These are phyloP conservation scores for Mycena venus DNA, from an alignment of 768 basidiomycete species.

Conservation along the genomic window DNA sequence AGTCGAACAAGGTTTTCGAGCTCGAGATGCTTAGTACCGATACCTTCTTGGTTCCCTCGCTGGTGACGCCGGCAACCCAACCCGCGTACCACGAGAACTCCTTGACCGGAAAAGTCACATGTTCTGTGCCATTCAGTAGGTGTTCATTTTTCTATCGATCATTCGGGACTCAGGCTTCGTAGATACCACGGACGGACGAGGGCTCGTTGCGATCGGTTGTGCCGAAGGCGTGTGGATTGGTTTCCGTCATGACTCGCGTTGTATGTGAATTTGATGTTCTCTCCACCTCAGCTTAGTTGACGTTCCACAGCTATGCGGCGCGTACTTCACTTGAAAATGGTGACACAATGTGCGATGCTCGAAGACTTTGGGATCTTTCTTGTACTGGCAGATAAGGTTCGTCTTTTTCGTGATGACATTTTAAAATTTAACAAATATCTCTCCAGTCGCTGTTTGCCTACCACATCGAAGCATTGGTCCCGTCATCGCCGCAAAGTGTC, in stretches of 20 bases:
- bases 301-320: slow-evolving; percentile 83
- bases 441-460: slow-evolving; percentile 88
- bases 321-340: slow-evolving; percentile 92
- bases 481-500: slow-evolving; percentile 79
- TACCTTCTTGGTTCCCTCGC: slow-evolving; percentile 85
- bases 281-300: background rate
- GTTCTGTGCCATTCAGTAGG: slow-evolving; percentile 92
- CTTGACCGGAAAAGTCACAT: slow-evolving; percentile 89
- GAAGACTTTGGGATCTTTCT: slow-evolving; percentile 98
- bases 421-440: background rate
- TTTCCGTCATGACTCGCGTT: slow-evolving; percentile 88
- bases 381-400: slow-evolving; percentile 91
- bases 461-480: slow-evolving; percentile 95
- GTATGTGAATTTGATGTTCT: slow-evolving; percentile 55
- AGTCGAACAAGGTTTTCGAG: slow-evolving; percentile 96
- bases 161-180: background rate
- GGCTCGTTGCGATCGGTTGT: slow-evolving; percentile 93
- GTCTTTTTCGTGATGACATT: background rate
- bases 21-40: slow-evolving; percentile 90
- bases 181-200: slow-evolving; percentile 90
- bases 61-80: slow-evolving; percentile 58
- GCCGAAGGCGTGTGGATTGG: slow-evolving; percentile 99
- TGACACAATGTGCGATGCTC: slow-evolving; percentile 95
- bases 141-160: slow-evolving; percentile 33
- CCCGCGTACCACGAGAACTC: slow-evolving; percentile 80